A percentile compares a stretch with the other conserved stretches of the same genome.
Evolutionary conservation across 495 filamentous ascomycete species (phyloP).

Genomic region (Trypethelium eluteriae): DNA sequence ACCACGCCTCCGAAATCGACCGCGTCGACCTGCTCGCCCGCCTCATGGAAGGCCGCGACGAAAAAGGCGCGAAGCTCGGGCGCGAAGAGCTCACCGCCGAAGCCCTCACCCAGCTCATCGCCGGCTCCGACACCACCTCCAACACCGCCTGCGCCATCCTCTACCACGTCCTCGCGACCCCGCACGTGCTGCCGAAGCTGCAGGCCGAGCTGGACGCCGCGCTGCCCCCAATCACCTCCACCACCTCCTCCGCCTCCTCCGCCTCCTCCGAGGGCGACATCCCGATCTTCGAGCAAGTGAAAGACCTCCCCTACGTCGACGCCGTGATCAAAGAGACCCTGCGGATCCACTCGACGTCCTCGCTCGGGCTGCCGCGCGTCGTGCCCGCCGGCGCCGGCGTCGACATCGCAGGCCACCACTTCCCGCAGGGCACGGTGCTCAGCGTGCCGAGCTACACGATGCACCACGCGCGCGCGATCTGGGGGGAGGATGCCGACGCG

Average conservation of each 20-base stretch:
- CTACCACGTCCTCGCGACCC: slow-evolving; percentile 63
- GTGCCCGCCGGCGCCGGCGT: slow-evolving; percentile 57
- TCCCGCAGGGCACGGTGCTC: slow-evolving; percentile 67
- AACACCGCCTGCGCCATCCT: slow-evolving; percentile 85
- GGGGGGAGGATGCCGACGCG: slow-evolving; percentile 71
- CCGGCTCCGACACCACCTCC: slow-evolving; percentile 81
- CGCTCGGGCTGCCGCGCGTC: slow-evolving; percentile 77
- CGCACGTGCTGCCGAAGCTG: slow-evolving; percentile 62
- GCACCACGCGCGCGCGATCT: slow-evolving; percentile 74
- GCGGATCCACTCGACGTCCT: slow-evolving; percentile 81
- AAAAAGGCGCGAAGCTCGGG: slow-evolving; percentile 63
- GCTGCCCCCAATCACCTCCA: too few relatives aligned
- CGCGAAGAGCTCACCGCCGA: slow-evolving; percentile 79
- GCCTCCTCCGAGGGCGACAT: slow-evolving; percentile 40
- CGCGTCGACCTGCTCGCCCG: slow-evolving; percentile 76
- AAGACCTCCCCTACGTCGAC: slow-evolving; percentile 69
- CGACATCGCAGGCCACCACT: slow-evolving; percentile 52
- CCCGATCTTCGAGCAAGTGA: slow-evolving; percentile 61
- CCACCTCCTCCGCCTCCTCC: slow-evolving; percentile 50
- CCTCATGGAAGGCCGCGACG: slow-evolving; percentile 80
- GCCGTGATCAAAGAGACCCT: slow-evolving; percentile 82
- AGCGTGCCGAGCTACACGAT: slow-evolving; percentile 83
- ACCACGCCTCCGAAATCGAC: slow-evolving; percentile 50
- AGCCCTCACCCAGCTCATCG: slow-evolving; percentile 83
- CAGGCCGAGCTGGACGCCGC: slow-evolving; percentile 63